Percentiles rank a stretch among this genome's conserved stretches.
Evolutionary conservation across 345 rosid species (phyloP).

Genomic region (Barbarea vulgaris): DNA sequence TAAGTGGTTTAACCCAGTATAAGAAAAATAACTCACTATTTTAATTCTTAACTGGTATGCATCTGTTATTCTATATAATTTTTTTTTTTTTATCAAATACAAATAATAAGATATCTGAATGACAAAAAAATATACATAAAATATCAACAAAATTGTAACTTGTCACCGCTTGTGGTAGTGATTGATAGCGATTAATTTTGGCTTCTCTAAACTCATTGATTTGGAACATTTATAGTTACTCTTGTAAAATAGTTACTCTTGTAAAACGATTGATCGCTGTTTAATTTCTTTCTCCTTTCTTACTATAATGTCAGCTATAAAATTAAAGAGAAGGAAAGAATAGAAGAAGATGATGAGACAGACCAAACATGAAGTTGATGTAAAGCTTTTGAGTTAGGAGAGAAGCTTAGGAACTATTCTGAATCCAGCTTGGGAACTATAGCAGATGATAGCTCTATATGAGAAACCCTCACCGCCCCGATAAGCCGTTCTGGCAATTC

Average conservation of each 20-base stretch:
- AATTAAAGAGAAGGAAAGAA: neutral
- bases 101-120: too few relatives aligned
- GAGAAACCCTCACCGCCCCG: conserved; percentile 93
- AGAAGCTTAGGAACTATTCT: conserved; percentile 29
- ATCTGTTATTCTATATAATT: too few relatives aligned
- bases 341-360: neutral
- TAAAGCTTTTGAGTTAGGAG: conserved; percentile 30
- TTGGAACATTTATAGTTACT: neutral
- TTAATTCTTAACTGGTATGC: too few relatives aligned
- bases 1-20: too few relatives aligned
- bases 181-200: too few relatives aligned
- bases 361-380: conserved; percentile 20
- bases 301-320: neutral
- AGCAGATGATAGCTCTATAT: conserved; percentile 88
- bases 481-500: conserved; percentile 91
- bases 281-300: neutral
- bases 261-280: neutral
- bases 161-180: too few relatives aligned
- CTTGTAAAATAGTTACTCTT: too few relatives aligned
- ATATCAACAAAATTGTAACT: too few relatives aligned
- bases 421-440: conserved; percentile 71
- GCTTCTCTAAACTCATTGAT: neutral
- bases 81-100: too few relatives aligned
- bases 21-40: too few relatives aligned
- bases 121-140: too few relatives aligned